Base-by-base conservation (phyloP, 345 rosid species). In the Corchorus capsularis region DNA sequence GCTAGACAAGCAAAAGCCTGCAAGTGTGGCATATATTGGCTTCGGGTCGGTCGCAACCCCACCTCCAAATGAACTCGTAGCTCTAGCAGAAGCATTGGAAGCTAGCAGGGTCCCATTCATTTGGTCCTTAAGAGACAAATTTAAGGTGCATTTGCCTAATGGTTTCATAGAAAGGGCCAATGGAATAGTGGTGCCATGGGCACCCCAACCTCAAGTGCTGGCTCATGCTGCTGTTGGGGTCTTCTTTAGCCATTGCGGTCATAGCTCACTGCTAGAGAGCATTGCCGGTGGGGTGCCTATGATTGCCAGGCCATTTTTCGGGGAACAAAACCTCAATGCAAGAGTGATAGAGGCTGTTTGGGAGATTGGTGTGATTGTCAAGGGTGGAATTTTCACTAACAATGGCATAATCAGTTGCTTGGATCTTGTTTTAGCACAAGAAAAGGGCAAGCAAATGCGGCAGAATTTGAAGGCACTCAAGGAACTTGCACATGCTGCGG, bases 251-350 rank as follows among this genome's bases (percentile, higher is more conserved):
- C 91, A 87, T 55, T 75, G 87, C 43, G 94, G 94, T 14, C 80
- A 79, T 77, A 85, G 82, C 79, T 89, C 90, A 0, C 70, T 87
- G 71, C 16, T 75, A 4, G 91, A 88, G 79, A 89, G 94, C 52
- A 79, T 89, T 0, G 79, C 82, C 0, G 83, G 86, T 12, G 88
- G 82, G 37, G 91, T 90, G n/a, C 91, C 92, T 0, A 82, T 90
- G 92, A 86, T 90, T 17, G 78, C 88, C 66, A 82, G 87, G 59
- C 89, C 93, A 0, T 20, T 87, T 63, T 88, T 86, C 11, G 92
- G 80, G 0, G 97, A 90, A 52, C 87, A 88, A 27, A 71, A 79
- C 74, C 35, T 90, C 6, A 85, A 83, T 22, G 87, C 78, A 17
- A 79, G 89, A 77, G 72, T 85, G 17, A 82, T 83, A 0, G 88